Conservation (phyloP, 495 filamentous ascomycete genomes). For the Acidomyces sp. region DNA sequence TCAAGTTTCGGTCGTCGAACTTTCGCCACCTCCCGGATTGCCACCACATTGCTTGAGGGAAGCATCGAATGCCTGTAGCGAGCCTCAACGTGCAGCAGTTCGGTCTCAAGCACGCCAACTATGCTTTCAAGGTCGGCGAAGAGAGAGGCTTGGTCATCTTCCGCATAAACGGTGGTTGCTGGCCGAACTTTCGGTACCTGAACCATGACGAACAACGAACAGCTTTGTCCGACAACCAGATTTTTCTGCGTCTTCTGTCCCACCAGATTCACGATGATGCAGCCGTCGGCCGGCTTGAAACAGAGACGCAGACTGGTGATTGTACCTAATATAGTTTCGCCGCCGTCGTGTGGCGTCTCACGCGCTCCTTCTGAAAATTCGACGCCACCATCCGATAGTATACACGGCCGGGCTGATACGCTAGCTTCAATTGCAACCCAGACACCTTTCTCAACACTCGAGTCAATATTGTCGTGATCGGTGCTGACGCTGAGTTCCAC, state of each 20-base stretch:
- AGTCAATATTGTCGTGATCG: conserved; percentile 5
- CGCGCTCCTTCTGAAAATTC: neutral
- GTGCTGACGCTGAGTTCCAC: conserved; percentile 5
- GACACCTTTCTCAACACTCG: conserved; percentile 7
- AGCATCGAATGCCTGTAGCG: conserved; percentile 15
- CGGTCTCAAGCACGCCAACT: conserved; percentile 16
- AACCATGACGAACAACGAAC: conserved; percentile 12
- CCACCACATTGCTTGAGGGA: conserved; percentile 13
- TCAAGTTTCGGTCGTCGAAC: conserved; percentile 11
- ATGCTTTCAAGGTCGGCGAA: conserved; percentile 21
- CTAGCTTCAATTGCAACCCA: conserved; percentile 16
- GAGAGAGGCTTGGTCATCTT: conserved; percentile 9
- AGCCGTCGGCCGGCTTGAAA: conserved; percentile 10
- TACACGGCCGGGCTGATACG: neutral
- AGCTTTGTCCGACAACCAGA: conserved; percentile 7
- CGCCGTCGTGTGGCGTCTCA: neutral
- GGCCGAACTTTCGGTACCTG: conserved; percentile 4
- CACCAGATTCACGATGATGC: conserved; percentile 5
- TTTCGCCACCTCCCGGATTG: conserved; percentile 9
- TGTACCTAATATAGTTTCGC: neutral
- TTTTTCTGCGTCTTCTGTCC: conserved; percentile 15
- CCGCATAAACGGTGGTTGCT: neutral
- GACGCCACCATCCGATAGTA: neutral
- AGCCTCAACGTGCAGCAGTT: conserved; percentile 19
- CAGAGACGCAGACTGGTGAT: conserved; percentile 15